Evolutionary conservation across 768 basidiomycete species (phyloP), one percentile per base, ranked within the genome.

Genomic region (Lyophyllum semitale): DNA sequence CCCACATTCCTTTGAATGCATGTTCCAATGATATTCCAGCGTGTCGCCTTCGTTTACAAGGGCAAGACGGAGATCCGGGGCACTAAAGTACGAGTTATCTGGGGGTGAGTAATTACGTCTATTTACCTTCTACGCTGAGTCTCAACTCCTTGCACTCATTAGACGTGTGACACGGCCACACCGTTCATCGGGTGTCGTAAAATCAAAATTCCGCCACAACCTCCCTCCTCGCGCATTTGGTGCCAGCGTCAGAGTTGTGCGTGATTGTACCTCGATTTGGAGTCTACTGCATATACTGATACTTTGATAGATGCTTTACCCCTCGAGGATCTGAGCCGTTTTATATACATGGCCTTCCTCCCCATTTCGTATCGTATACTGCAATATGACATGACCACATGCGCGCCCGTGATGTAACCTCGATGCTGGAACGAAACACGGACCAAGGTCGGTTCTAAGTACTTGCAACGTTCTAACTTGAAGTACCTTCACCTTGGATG

Each of bases 1-100:
- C 1, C 4, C 6, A 17, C 1, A 20, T 41, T 43, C n/a, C 33
- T 17, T 12, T 23, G 12, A 22, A 29, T 45, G 12, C 6, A 20
- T 45, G 20, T 18, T 20, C 47, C 56, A 2, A 47, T 18, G 29
- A 43, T 42, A 23, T 37, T 38, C 22, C 65, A 97, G 95, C 91
- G 96, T 65, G 84, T 99, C 60, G 97, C 97, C 57, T 99, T 89
- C 76, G 95, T 99, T 64, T 99, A 99, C 88, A 91, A 89, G 72
- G 96, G 95, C 58, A 95, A 97, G 83, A 83, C 86, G 73, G 92
- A 93, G 76, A 84, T 96, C 63, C 88, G 88, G 73, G 97, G 97
- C 57, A 91, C 93, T 64, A 95, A 95, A 76, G 80, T 98, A 69
- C 91, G 97, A 63, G 93, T 98, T 60, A 98, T 98, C 81, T 98